Conservation (phyloP, 1,284 basidiomycete genomes). For the Somion occarium region DNA sequence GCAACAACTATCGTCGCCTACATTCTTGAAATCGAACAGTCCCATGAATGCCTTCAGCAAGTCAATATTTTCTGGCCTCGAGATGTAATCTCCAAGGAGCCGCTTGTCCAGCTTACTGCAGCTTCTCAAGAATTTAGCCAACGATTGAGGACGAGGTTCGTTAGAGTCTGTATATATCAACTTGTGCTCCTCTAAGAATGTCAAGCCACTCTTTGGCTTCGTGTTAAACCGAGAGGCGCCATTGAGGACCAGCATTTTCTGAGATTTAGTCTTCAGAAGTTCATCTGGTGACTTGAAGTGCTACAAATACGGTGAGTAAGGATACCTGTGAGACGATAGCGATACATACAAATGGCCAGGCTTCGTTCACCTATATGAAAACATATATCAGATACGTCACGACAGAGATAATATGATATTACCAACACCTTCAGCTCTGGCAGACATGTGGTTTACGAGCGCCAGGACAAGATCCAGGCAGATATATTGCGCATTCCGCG, state of each 20-base stretch:
- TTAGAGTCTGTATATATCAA: conserved; percentile 71
- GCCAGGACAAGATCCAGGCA: conserved; percentile 87
- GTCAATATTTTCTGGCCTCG: conserved; percentile 83
- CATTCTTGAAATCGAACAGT: conserved; percentile 87
- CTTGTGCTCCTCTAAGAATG: conserved; percentile 85
- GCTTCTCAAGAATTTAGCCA: conserved; percentile 84
- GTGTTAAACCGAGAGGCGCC: conserved; percentile 89
- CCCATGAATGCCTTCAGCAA: conserved; percentile 86
- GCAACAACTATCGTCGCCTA: conserved; percentile 34
- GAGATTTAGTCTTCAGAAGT: conserved; percentile 73
- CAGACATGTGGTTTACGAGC: conserved; percentile 88
- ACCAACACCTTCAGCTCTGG: conserved; percentile 68
- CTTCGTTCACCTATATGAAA: conserved; percentile 31
- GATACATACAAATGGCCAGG: conserved; percentile 57
- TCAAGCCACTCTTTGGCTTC: conserved; percentile 94
- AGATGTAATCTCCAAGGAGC: conserved; percentile 91
- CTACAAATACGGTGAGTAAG: conserved; percentile 29
- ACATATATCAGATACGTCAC: conserved; percentile 11
- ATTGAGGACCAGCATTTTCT: conserved; percentile 82
- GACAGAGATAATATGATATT: conserved; percentile 8
- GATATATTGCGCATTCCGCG: conserved; percentile 78
- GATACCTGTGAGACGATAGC: background rate
- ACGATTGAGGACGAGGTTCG: conserved; percentile 52
- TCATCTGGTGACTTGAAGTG: conserved; percentile 49
- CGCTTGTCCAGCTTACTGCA: conserved; percentile 91